Base-by-base conservation (phyloP, 23 red algal genomes). In the Gracilaria caudata region DNA sequence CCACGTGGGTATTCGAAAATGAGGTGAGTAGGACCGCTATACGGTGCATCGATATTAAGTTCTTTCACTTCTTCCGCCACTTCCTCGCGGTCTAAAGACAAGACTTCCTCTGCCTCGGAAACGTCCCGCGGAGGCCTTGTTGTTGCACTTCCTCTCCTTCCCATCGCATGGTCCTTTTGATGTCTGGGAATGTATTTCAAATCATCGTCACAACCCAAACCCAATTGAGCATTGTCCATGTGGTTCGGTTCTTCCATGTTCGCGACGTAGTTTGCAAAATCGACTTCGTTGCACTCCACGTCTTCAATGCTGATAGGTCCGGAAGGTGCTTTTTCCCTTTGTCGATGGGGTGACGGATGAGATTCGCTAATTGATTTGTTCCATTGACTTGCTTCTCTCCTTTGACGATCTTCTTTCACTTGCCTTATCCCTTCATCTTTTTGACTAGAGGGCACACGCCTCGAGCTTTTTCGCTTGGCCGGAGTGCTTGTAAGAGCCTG, bases 1-100 rank as follows among this genome's bases (percentile, higher is more conserved):
- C 68, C 43, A 23, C 80, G 61, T 5, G 94, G 94, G 55, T 86
- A 95, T 66, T 77, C 71, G 43, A 95, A 95, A 51, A 94, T 78
- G 21, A 94, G 33, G 63, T 86, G 68, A 26, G 76, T 71, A 9
- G 90, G 90, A 8, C 85, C 85, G 36, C 30, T 70, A 54, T 60
- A 80, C 77, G 77, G 77, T 3, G 77, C 77, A 59, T 80, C 77
- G 26, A 54, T 21, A 41, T 61, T 58, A 37, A 80, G 77, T 40
- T 80, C 53, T 61, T 80, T 80, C 56, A 43, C 45, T 80, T 80
- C 77, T 54, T 80, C 51, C n/a, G 51, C 77, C 1, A 37, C 53
- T 80, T 80, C 77, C 21, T 80, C 29, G 10, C 26, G 51, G 11
- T 80, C 51, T 8, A 75, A 10, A 7, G 70, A 47, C 4, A 75